A percentile compares a stretch with the other conserved stretches of the same genome.
Conservation (phyloP, 192 early-diverging fungal species). For the Funneliformis geosporum region DNA sequence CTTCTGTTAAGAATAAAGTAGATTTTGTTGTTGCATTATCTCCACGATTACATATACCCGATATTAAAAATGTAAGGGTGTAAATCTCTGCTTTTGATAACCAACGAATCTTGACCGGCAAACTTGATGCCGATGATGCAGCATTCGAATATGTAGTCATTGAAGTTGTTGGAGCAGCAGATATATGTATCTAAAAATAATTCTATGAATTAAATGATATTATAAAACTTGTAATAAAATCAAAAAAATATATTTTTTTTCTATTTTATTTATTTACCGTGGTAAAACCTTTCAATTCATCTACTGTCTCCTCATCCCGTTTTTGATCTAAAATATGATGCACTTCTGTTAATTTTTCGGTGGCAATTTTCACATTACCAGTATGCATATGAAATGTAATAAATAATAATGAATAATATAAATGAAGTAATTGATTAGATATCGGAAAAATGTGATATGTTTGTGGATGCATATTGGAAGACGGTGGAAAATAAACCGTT, state of each 20-base stretch:
- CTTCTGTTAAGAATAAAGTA: not conserved
- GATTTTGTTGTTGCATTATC: slow-evolving; percentile 8
- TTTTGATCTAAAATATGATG: slow-evolving; percentile 31
- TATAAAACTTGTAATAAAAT: not conserved
- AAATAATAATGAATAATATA: slow-evolving; percentile 32
- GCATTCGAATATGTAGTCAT: not conserved
- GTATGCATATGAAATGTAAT: slow-evolving; percentile 34
- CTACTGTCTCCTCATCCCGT: slow-evolving; percentile 5
- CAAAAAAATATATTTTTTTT: not conserved
- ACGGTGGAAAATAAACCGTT: slow-evolving; percentile 30
- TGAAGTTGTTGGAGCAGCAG: not conserved
- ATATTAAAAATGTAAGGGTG: slow-evolving; percentile 32
- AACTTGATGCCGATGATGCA: not conserved
- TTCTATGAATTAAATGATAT: not conserved
- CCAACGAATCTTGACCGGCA: slow-evolving; percentile 30
- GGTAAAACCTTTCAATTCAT: slow-evolving; percentile 30
- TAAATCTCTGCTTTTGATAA: slow-evolving; percentile 35
- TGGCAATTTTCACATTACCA: slow-evolving; percentile 30
- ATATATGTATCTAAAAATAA: slow-evolving; percentile 27
- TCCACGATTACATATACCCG: slow-evolving; percentile 31
- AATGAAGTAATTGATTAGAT: slow-evolving; percentile 24
- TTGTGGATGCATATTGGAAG: slow-evolving; percentile 17
- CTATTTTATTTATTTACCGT: slow-evolving; percentile 10
- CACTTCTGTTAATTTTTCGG: slow-evolving; percentile 29
- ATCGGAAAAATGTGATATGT: slow-evolving; percentile 26